These are phyloP conservation scores for Vickermania spadyakhi DNA, from an alignment of 208 protist genomes.

Conservation along the genomic window DNA sequence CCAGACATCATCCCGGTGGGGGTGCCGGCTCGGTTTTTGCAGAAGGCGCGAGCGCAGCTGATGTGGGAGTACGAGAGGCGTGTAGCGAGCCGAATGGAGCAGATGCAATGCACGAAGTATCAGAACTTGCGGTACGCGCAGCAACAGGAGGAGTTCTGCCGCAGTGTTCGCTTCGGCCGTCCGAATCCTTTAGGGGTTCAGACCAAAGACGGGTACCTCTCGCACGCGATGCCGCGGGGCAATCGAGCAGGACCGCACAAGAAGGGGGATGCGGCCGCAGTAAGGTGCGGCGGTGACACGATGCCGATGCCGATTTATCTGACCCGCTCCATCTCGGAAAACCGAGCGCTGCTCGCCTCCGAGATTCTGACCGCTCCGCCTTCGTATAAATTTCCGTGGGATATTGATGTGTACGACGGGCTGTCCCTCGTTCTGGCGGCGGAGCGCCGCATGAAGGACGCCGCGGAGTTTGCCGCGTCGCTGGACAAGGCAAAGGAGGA, in stretches of 20 bases:
- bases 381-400: conserved; percentile 17
- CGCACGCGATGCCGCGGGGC: background rate
- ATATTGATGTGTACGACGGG: conserved; percentile 35
- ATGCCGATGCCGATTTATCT: background rate
- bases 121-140: conserved; percentile 6
- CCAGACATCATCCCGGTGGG: conserved; percentile 24
- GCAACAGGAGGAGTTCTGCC: background rate
- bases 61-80: conserved; percentile 16
- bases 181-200: background rate
- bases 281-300: background rate
- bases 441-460: conserved; percentile 6
- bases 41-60: conserved; percentile 25
- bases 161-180: background rate
- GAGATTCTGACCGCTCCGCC: background rate
- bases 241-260: background rate
- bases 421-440: conserved; percentile 14
- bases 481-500: background rate
- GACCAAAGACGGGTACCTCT: background rate
- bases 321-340: background rate
- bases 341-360: background rate
- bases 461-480: background rate
- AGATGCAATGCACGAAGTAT: conserved; percentile 17
- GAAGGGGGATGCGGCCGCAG: background rate
- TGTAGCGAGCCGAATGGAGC: conserved; percentile 19
- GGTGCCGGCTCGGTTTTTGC: conserved; percentile 23